A percentile compares a stretch with the other conserved stretches of the same genome.
Conservation (phyloP, 495 filamentous ascomycete species). For the Cladorrhinum samala region DNA sequence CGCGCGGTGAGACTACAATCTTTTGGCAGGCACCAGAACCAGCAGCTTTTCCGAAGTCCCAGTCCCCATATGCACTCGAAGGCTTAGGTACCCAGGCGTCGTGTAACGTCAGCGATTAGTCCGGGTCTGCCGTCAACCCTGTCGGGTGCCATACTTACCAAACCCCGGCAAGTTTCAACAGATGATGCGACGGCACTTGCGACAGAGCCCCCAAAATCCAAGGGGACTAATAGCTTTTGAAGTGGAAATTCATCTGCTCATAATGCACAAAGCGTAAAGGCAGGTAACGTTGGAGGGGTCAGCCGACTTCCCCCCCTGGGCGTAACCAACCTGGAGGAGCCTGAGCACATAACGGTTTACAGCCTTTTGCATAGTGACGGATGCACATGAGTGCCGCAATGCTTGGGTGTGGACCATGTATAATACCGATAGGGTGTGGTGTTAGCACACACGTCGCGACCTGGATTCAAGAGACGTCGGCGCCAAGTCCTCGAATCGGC, state of each 20-base stretch:
- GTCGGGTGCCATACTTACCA: neutral
- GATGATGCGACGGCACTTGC: neutral
- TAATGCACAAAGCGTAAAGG: neutral
- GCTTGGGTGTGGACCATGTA: neutral
- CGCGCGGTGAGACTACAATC: neutral
- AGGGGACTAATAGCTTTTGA: neutral
- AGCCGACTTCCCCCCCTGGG: neutral
- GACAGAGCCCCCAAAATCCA: too few relatives aligned
- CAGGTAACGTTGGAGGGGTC: neutral
- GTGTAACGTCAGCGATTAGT: neutral
- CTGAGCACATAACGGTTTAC: neutral
- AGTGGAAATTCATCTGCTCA: neutral
- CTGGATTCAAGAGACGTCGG: neutral
- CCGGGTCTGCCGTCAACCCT: conserved; percentile 5
- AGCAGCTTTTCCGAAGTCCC: too few relatives aligned
- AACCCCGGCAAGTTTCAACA: neutral
- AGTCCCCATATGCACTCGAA: too few relatives aligned
- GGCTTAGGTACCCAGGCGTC: neutral
- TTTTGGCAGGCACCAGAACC: too few relatives aligned
- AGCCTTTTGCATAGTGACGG: neutral
- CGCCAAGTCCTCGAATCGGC: neutral
- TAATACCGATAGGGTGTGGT: neutral
- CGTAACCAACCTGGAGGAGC: neutral
- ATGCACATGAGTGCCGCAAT: neutral
- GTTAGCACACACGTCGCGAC: too few relatives aligned